A percentile compares a stretch with the other conserved stretches of the same genome.
These are phyloP conservation scores for Cladosporium halotolerans DNA, from an alignment of 2,329 filamentous ascomycete genomes.

Conservation along the genomic window DNA sequence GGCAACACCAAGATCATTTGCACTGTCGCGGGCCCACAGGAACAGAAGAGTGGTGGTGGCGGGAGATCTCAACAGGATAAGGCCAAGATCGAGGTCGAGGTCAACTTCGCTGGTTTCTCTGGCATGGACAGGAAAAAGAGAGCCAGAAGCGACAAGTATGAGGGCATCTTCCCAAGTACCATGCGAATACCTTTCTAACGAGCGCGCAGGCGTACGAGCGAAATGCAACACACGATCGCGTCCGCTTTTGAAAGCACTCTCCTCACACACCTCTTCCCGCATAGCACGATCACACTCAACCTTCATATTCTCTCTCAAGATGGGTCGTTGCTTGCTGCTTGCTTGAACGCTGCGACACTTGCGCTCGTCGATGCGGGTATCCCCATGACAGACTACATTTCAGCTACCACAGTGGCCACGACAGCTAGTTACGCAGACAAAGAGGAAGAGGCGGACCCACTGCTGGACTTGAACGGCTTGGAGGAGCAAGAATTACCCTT, in stretches of 20 bases:
- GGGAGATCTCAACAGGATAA: slow-evolving; percentile 37
- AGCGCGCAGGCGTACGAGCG: slow-evolving; percentile 61
- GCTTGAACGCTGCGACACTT: slow-evolving; percentile 84
- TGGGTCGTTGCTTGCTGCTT: slow-evolving; percentile 80
- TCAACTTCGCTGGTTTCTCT: slow-evolving; percentile 81
- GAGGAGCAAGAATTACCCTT: slow-evolving; percentile 87
- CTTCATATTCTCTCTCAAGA: slow-evolving; percentile 87
- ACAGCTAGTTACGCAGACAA: slow-evolving; percentile 58
- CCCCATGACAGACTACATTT: slow-evolving; percentile 88
- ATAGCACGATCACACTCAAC: slow-evolving; percentile 74
- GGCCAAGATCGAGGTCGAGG: slow-evolving; percentile 70
- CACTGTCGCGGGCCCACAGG: slow-evolving; percentile 77
- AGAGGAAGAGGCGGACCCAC: slow-evolving; percentile 68
- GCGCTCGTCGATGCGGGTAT: slow-evolving; percentile 92
- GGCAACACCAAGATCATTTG: slow-evolving; percentile 97
- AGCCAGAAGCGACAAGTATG: slow-evolving; percentile 71
- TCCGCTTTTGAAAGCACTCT: slow-evolving; percentile 70
- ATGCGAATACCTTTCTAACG: slow-evolving; percentile 2
- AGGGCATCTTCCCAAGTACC: slow-evolving; percentile 12
- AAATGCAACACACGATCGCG: slow-evolving; percentile 73
- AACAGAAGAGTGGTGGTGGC: slow-evolving; percentile 50
- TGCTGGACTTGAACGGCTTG: slow-evolving; percentile 70
- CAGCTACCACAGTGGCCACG: slow-evolving; percentile 79
- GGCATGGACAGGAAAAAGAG: slow-evolving; percentile 77
- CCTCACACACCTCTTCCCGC: slow-evolving; percentile 82